phyloP scores from a whole-genome alignment of 768 basidiomycete species.

The Mycena rosella region DNA sequence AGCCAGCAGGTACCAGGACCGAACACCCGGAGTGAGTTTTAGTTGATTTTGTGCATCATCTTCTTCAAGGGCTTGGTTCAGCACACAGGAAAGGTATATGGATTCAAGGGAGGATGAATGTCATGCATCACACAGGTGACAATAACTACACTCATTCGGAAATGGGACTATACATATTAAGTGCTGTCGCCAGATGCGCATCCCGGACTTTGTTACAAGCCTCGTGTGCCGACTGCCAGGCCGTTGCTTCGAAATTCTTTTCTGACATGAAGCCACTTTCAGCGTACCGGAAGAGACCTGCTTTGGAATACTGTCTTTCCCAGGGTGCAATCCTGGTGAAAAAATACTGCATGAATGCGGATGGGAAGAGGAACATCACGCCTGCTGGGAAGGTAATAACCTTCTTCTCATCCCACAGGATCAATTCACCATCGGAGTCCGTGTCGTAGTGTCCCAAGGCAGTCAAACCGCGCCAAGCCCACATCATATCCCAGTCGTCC shows the following conservation, averaged over 20 bases:
- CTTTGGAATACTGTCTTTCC: background rate
- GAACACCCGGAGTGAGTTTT: too few relatives aligned
- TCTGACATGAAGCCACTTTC: conserved; percentile 1
- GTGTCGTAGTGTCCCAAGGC: background rate
- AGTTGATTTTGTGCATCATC: too few relatives aligned
- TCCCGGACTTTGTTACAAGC: background rate
- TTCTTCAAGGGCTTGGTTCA: too few relatives aligned
- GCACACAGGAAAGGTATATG: too few relatives aligned
- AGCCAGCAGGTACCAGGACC: too few relatives aligned
- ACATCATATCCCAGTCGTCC: background rate
- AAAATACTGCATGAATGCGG: background rate
- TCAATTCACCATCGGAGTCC: background rate
- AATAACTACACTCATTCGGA: too few relatives aligned
- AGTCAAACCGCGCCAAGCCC: background rate
- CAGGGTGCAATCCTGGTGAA: background rate
- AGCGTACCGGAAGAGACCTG: background rate
- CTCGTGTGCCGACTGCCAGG: background rate
- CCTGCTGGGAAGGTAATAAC: background rate
- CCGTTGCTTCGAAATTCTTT: background rate
- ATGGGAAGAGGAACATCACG: background rate
- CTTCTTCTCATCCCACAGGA: conserved; percentile 13
- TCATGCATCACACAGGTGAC: too few relatives aligned
- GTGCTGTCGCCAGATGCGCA: background rate
- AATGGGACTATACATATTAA: conserved; percentile 1
- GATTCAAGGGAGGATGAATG: too few relatives aligned